Evolutionary conservation across 2,329 filamentous ascomycete species (phyloP).

Genomic region (Talaromyces marneffei): DNA sequence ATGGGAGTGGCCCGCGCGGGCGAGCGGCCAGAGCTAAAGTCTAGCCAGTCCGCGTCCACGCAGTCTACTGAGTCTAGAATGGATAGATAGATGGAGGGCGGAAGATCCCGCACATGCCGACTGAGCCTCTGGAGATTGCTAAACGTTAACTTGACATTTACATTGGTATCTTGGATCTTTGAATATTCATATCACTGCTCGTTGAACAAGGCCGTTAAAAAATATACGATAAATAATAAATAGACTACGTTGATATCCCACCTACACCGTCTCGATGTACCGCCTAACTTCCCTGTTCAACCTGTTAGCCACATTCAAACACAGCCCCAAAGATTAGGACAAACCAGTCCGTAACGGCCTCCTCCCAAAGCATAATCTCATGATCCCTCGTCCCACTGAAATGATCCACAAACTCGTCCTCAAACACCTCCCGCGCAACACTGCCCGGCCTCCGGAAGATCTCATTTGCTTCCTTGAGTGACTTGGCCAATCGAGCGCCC

Average conservation of each 20-base stretch:
- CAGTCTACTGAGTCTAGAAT: not conserved
- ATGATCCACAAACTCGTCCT: conserved; percentile 92
- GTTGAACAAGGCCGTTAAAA: not conserved
- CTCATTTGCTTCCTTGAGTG: conserved; percentile 73
- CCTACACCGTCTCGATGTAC: conserved; percentile 69
- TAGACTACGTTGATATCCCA: not conserved
- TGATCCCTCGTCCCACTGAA: conserved; percentile 89
- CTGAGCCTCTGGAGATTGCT: too few relatives aligned
- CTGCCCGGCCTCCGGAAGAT: conserved; percentile 72
- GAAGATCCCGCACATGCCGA: not conserved
- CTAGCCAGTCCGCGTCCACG: too few relatives aligned
- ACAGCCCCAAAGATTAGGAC: conserved; percentile 34
- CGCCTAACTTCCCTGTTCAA: conserved; percentile 63
- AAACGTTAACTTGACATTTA: not conserved
- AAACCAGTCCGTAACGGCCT: conserved; percentile 94
- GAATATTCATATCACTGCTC: not conserved
- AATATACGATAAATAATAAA: not conserved
- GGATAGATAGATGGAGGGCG: not conserved
- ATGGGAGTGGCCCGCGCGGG: not conserved
- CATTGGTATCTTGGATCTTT: too few relatives aligned
- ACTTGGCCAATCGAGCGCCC: conserved; percentile 76
- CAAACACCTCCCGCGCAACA: conserved; percentile 87
- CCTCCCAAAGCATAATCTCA: conserved; percentile 85
- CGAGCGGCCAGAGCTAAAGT: not conserved
- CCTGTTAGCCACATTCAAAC: not conserved